phyloP scores from a whole-genome alignment of 306 rosid genomes.

The Alnus glutinosa region DNA sequence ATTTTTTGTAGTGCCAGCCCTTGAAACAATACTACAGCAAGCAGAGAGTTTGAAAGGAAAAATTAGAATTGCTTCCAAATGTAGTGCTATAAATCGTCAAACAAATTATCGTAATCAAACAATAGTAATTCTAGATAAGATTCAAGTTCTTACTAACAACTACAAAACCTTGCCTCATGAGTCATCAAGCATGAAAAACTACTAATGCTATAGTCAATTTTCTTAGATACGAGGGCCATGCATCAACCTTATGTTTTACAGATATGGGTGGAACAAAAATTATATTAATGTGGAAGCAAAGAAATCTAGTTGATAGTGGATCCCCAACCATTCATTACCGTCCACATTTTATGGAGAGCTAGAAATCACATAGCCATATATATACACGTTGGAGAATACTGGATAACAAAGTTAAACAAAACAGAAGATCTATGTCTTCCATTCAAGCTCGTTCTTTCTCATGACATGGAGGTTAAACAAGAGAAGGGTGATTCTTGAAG shows the following conservation, averaged over 20 bases:
- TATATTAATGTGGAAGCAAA: neutral
- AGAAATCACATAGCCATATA: conserved; percentile 5
- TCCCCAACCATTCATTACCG: conserved; percentile 7
- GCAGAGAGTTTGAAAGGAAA: no score
- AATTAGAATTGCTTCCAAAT: neutral
- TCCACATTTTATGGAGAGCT: neutral
- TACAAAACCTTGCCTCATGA: neutral
- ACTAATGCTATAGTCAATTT: neutral
- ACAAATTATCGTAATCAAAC: no score
- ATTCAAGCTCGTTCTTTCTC: conserved; percentile 12
- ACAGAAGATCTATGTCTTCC: neutral
- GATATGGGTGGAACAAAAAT: neutral
- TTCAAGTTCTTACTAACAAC: neutral
- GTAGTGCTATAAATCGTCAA: neutral
- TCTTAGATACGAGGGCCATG: neutral
- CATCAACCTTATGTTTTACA: neutral
- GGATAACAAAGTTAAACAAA: neutral
- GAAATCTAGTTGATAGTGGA: neutral
- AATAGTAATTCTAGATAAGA: neutral
- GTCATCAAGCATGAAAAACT: neutral
- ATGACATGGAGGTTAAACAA: conserved; percentile 13
- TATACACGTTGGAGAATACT: neutral
- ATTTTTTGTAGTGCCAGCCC: no score
- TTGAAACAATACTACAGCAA: no score
- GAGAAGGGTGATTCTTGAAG: conserved; percentile 36